Conservation (phyloP, 768 basidiomycete species). For the Mycena alexandri region DNA sequence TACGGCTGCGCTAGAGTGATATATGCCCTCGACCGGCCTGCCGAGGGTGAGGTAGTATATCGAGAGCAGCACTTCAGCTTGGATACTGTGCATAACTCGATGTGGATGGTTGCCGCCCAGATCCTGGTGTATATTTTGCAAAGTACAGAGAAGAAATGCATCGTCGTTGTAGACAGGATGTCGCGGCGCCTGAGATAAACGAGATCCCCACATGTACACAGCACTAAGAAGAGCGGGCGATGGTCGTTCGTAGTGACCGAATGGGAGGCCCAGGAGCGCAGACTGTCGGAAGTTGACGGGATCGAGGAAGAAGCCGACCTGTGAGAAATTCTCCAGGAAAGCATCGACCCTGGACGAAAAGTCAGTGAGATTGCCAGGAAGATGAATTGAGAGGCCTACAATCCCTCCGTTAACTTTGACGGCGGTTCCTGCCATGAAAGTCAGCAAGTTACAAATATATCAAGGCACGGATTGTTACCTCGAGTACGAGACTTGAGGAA, state of each 20-base stretch:
- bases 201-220: constrained; percentile 54
- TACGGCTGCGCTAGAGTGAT: constrained; percentile 62
- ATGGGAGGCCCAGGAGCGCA: constrained; percentile 45
- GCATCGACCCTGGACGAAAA: constrained; percentile 37
- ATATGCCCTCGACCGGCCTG: constrained; percentile 60
- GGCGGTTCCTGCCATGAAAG: constrained; percentile 18
- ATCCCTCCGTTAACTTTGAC: constrained; percentile 5
- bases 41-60: constrained; percentile 64
- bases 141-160: constrained; percentile 55
- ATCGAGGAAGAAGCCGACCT: constrained; percentile 69
- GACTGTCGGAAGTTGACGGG: constrained; percentile 55
- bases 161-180: constrained; percentile 45
- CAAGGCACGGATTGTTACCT: constrained; percentile 3
- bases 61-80: constrained; percentile 66
- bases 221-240: constrained; percentile 53
- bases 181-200: constrained; percentile 45
- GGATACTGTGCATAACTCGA: constrained; percentile 56
- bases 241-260: constrained; percentile 49
- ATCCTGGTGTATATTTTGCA: constrained; percentile 53
- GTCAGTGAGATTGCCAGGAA: not conserved
- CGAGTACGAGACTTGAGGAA: constrained; percentile 29
- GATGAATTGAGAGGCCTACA: constrained; percentile 1
- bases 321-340: constrained; percentile 58
- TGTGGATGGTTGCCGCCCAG: constrained; percentile 56
- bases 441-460: not conserved